A percentile compares a stretch with the other conserved stretches of the same genome.
These are phyloP conservation scores for Blastobotrys apis DNA, from an alignment of 1,139 yeast species.

Conservation along the genomic window DNA sequence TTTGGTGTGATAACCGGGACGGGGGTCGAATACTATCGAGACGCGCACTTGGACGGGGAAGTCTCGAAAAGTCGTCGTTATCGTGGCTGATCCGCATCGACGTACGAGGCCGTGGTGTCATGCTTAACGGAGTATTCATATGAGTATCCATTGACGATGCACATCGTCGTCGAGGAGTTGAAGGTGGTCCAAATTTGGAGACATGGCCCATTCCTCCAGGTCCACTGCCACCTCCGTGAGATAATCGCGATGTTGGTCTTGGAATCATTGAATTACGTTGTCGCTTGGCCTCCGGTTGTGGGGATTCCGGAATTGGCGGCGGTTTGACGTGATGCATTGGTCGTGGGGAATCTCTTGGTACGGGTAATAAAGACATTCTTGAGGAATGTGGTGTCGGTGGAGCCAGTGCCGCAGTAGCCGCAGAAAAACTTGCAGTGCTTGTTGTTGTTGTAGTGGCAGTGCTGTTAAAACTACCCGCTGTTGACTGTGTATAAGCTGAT, in stretches of 20 bases:
- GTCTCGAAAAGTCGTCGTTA: background rate
- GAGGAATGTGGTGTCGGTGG: background rate
- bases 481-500: too few species aligned
- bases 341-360: slow-evolving; percentile 12
- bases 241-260: slow-evolving; percentile 2
- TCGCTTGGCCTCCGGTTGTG: background rate
- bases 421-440: background rate
- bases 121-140: background rate
- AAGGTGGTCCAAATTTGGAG: too few species aligned
- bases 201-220: background rate
- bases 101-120: slow-evolving; percentile 7
- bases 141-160: background rate
- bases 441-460: background rate
- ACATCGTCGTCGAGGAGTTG: background rate
- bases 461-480: background rate
- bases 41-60: slow-evolving; percentile 5
- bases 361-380: slow-evolving; percentile 10
- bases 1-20: background rate
- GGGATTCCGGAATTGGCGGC: slow-evolving; percentile 6
- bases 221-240: background rate
- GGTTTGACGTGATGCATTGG: slow-evolving; percentile 12
- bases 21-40: background rate
- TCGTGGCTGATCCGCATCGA: background rate
- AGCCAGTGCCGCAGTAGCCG: background rate
- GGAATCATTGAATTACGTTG: slow-evolving; percentile 5